Percentiles rank a stretch among this genome's conserved stretches.
These are phyloP conservation scores for Scleroderma citrinum DNA, from an alignment of 768 basidiomycete species.

Conservation along the genomic window DNA sequence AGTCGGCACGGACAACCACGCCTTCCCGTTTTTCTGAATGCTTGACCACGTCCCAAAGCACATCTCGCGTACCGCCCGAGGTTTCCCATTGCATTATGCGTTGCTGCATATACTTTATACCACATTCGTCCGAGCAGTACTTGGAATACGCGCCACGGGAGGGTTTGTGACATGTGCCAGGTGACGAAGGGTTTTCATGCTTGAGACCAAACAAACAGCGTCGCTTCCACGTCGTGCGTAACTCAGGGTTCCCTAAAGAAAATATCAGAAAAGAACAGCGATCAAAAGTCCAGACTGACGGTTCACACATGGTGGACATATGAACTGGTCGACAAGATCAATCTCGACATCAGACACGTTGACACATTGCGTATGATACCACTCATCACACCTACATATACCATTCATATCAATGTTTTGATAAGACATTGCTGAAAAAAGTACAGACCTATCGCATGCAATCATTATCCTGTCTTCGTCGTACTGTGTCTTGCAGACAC, in stretches of 20 bases:
- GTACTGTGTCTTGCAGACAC: constrained; percentile 81
- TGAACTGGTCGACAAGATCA: constrained; percentile 88
- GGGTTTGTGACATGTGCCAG: constrained; percentile 72
- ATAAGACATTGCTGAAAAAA: background rate
- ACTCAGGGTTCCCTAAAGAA: constrained; percentile 47
- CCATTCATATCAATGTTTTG: background rate
- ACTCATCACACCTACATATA: constrained; percentile 77
- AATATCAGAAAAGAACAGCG: background rate
- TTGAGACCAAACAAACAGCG: constrained; percentile 70
- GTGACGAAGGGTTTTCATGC: constrained; percentile 54
- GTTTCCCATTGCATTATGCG: constrained; percentile 59
- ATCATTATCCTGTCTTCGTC: constrained; percentile 90
- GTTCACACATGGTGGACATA: constrained; percentile 74
- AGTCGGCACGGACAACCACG: constrained; percentile 45
- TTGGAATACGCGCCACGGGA: constrained; percentile 81
- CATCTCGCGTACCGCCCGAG: constrained; percentile 55
- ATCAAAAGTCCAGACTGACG: constrained; percentile 43
- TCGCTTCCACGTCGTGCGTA: constrained; percentile 73
- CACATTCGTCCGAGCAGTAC: constrained; percentile 89
- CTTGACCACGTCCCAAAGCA: constrained; percentile 72
- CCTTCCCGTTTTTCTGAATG: constrained; percentile 66
- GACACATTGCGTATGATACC: constrained; percentile 89
- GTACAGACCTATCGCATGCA: constrained; percentile 79
- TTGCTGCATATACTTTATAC: constrained; percentile 62
- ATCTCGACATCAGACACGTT: constrained; percentile 74